Evolutionary conservation across 768 basidiomycete genomes (phyloP).

Genomic region (Suillus ampliporus): DNA sequence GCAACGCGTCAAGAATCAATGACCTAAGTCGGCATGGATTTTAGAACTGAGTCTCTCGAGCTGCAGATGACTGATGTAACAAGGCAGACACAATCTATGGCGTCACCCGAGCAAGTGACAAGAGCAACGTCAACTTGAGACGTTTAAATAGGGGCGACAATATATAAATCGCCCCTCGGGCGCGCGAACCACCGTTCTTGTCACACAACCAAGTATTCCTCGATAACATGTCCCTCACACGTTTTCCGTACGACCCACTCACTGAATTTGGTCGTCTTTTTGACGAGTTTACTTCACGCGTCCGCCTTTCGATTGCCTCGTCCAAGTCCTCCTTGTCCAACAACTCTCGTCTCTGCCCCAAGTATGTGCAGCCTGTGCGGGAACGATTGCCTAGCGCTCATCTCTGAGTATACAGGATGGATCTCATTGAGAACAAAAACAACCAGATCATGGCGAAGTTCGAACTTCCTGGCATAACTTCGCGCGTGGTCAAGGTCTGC

Average conservation of each 20-base stretch:
- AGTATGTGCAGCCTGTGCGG: slow-evolving; percentile 13
- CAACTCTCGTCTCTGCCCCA: slow-evolving; percentile 25
- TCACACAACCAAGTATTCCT: not conserved
- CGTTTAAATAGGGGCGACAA: not conserved
- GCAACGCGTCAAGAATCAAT: too few relatives aligned
- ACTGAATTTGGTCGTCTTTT: slow-evolving; percentile 50
- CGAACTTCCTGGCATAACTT: slow-evolving; percentile 60
- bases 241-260: slow-evolving; percentile 49
- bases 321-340: not conserved
- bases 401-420: slow-evolving; percentile 38
- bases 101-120: not conserved
- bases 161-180: not conserved
- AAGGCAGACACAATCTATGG: not conserved
- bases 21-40: too few relatives aligned
- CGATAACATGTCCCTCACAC: slow-evolving; percentile 26
- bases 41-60: too few relatives aligned
- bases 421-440: slow-evolving; percentile 51
- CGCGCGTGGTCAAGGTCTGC: slow-evolving; percentile 53
- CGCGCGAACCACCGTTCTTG: not conserved
- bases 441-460: slow-evolving; percentile 56
- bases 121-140: not conserved
- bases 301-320: slow-evolving; percentile 7
- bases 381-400: rapidly evolving
- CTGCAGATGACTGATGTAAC: too few relatives aligned
- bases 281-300: slow-evolving; percentile 41